phyloP scores from a whole-genome alignment of 2,329 filamentous ascomycete genomes.

The Aspergillus sp. region DNA sequence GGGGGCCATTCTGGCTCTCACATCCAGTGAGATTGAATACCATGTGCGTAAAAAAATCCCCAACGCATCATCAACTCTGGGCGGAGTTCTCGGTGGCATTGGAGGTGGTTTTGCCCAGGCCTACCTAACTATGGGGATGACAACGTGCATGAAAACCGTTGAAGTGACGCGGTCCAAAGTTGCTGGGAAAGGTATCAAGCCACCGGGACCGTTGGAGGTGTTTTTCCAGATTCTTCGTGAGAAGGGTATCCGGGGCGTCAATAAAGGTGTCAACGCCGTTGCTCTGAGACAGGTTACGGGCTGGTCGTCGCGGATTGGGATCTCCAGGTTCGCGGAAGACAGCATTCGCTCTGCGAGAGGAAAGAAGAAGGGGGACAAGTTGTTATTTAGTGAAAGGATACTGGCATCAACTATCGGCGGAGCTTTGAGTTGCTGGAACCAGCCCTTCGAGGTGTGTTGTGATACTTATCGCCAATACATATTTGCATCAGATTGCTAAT shows the following conservation, averaged over 20 bases:
- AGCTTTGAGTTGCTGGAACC: slow-evolving; percentile 20
- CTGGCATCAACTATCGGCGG: slow-evolving; percentile 21
- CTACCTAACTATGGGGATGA: slow-evolving; percentile 98
- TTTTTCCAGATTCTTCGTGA: slow-evolving; percentile 5
- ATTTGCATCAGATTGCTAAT: neutral
- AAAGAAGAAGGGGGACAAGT: slow-evolving; percentile 6
- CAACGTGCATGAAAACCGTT: slow-evolving; percentile 99
- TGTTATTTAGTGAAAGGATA: slow-evolving; percentile 16
- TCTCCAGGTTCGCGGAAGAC: slow-evolving; percentile 28
- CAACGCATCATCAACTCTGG: neutral
- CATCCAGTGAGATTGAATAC: slow-evolving; percentile 93
- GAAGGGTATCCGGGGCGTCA: slow-evolving; percentile 11
- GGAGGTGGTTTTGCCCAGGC: slow-evolving; percentile 90
- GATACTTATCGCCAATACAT: neutral
- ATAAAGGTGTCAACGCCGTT: slow-evolving; percentile 18
- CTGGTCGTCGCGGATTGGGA: slow-evolving; percentile 19
- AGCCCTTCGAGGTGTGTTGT: slow-evolving; percentile 19
- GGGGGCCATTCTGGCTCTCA: slow-evolving; percentile 94
- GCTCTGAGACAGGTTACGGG: slow-evolving; percentile 18
- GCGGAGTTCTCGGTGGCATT: slow-evolving; percentile 66
- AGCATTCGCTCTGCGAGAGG: slow-evolving; percentile 10
- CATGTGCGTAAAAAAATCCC: slow-evolving; percentile 61
- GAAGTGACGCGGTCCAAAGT: slow-evolving; percentile 97
- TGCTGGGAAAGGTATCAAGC: slow-evolving; percentile 31
- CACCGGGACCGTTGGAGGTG: neutral